phyloP scores from a whole-genome alignment of 1,284 basidiomycete species.

The Melampsora larici-populina region DNA sequence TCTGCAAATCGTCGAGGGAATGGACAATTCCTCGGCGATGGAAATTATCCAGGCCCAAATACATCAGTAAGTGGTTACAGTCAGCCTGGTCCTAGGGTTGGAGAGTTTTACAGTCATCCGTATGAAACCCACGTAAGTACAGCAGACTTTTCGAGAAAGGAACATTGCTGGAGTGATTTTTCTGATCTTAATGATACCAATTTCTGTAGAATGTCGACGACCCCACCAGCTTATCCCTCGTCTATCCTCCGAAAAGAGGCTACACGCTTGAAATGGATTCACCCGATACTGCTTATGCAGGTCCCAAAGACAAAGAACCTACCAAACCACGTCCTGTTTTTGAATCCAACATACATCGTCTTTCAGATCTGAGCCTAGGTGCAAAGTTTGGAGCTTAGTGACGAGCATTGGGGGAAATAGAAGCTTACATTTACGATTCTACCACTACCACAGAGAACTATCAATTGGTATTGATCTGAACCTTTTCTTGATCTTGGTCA shows the following conservation, averaged over 20 bases:
- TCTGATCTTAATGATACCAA: too few relatives aligned
- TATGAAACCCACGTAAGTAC: not conserved
- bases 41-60: too few relatives aligned
- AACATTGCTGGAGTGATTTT: not conserved
- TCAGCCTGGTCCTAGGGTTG: not conserved
- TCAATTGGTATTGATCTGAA: too few relatives aligned
- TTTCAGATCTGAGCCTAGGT: not conserved
- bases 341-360: not conserved
- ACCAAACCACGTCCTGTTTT: not conserved
- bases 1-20: not conserved
- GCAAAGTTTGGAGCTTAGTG: not conserved
- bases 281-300: too few relatives aligned
- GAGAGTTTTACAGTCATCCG: not conserved
- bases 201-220: not conserved
- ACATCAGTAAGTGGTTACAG: too few relatives aligned
- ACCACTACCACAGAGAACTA: too few relatives aligned
- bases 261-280: too few relatives aligned
- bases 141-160: not conserved
- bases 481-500: too few relatives aligned
- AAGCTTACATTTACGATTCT: too few relatives aligned
- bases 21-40: not conserved
- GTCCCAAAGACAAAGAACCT: not conserved
- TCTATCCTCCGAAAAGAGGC: not conserved
- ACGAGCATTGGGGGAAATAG: not conserved
- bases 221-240: not conserved